These are phyloP conservation scores for Hamigera avellanea DNA, from an alignment of 495 filamentous ascomycete species.

Conservation along the genomic window DNA sequence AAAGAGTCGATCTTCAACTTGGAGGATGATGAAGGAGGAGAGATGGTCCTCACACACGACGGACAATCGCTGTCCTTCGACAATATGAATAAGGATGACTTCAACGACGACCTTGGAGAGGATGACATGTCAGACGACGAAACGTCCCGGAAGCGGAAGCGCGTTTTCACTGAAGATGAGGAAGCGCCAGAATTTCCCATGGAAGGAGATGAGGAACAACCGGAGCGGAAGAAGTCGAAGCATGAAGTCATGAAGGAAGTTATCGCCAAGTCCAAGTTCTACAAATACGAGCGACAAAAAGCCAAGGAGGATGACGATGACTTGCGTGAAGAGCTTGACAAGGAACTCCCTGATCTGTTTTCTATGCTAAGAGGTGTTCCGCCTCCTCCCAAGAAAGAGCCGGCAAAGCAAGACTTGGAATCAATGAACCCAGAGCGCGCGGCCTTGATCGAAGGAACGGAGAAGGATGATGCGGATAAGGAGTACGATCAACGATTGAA, in stretches of 20 bases:
- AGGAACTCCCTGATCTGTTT: conserved; percentile 70
- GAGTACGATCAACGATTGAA: conserved; percentile 76
- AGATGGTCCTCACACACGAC: conserved; percentile 68
- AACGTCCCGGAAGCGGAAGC: conserved; percentile 50
- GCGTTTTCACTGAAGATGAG: conserved; percentile 21
- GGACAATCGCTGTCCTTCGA: conserved; percentile 60
- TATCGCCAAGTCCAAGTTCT: conserved; percentile 89
- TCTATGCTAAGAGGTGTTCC: conserved; percentile 48
- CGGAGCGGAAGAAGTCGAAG: conserved; percentile 81
- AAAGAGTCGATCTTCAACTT: conserved; percentile 76
- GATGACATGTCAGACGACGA: conserved; percentile 52
- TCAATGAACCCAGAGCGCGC: conserved; percentile 49
- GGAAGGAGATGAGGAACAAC: conserved; percentile 37
- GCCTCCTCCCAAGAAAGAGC: conserved; percentile 28
- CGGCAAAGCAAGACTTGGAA: conserved; percentile 28
- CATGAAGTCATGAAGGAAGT: conserved; percentile 95
- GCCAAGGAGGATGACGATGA: conserved; percentile 92
- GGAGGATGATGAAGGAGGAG: conserved; percentile 68
- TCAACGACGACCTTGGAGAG: conserved; percentile 63
- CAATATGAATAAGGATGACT: conserved; percentile 53
- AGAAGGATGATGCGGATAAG: conserved; percentile 54
- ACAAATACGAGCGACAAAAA: conserved; percentile 88
- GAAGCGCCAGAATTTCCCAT: conserved; percentile 29
- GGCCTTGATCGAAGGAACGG: conserved; percentile 46
- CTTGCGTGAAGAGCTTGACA: conserved; percentile 66